Evolutionary conservation across 805 yeast species (phyloP), one percentile per base, ranked within the genome.

Genomic region (Hanseniaspora valbyensis): DNA sequence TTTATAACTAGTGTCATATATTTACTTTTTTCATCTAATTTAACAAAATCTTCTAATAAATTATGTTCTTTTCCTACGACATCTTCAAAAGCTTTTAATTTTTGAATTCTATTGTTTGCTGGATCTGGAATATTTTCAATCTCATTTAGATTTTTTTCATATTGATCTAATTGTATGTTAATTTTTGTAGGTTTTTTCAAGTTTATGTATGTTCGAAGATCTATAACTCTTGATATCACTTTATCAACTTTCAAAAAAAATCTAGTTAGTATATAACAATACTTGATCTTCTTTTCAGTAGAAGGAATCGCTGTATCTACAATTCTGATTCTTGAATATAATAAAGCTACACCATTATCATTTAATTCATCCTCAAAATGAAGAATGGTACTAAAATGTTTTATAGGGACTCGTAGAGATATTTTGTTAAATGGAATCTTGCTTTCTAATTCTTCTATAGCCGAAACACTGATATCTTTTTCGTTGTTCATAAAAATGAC

Each of bases 331-430:
- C 89, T 89, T 32, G 81, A 79, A 48, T 79, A 78, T 50, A 85
- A 66, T 50, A 85, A 75, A 0, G 94, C 77, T 16, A 87, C 83
- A 7, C 99, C 99, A 63, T 90, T 92, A 63, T 92, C 99, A 3
- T 95, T 97, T 50, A 92, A 70, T 63, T 92, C 99, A 61, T 92
- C 99, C 62, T 92, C 99, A 62, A 77, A 92, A 29, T 92, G 68
- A 6, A 85, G 77, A 70, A 87, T 77, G 58, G 90, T 96, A 61
- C 88, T 96, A 61, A 78, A 92, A 63, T 85, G 88, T 50, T 87
- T 61, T 40, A 92, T 92, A 1, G 95, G 95, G 59, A 87, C 95
- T 6, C 82, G 87, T 52, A 72, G 69, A 32, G 77, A 69, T 36
- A 92, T 70, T 60, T 80, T 78, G 13, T 78, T 77, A 18, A 85